Evolutionary conservation across 345 rosid genomes (phyloP), one percentile per base, ranked within the genome.

Genomic region (Raphanus sativus): DNA sequence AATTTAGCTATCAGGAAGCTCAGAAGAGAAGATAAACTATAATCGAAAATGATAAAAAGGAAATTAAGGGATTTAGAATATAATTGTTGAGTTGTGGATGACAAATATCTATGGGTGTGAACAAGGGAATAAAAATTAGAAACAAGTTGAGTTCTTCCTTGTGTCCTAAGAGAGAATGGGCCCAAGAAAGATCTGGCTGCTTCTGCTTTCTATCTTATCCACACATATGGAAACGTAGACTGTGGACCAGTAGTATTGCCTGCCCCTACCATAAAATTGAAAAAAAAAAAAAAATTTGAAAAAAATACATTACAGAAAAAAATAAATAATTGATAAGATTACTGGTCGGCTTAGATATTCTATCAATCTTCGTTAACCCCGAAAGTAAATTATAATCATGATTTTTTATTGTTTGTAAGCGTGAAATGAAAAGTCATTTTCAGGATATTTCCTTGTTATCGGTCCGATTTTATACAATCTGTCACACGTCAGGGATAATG

Each of bases 71-170:
- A 1, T n/a, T 48, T 48, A 13, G 54, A 48, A n/a, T n/a, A 48
- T 38, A 42, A 48, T 48, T 13, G 15, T 48, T 4, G 17, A 66
- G 24, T 40, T 64, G 67, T 54, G 66, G 75, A 28, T n/a, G 70
- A 26, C 52, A 64, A 71, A 58, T 58, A 56, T 77, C n/a, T 40
- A 70, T 70, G 63, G 59, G 67, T 80, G 72, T 69, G 82, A 80
- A 80, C 82, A 69, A 69, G 30, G 52, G 17, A 74, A 64, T 38
- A 45, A 8, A 42, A 24, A 67, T 8, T 8, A 28, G 66, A 78
- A 55, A 32, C 76, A 75, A 78, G 69, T 69, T 79, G 79, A 69
- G 79, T 69, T 75, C 71, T 69, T 74, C 25, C 79, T 80, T 79
- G 77, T 79, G 70, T 80, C 55, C 28, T n/a, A n/a, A n/a, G n/a